These are phyloP conservation scores for Fusarium incarnatum DNA, from an alignment of 2,329 filamentous ascomycete species.

Conservation along the genomic window DNA sequence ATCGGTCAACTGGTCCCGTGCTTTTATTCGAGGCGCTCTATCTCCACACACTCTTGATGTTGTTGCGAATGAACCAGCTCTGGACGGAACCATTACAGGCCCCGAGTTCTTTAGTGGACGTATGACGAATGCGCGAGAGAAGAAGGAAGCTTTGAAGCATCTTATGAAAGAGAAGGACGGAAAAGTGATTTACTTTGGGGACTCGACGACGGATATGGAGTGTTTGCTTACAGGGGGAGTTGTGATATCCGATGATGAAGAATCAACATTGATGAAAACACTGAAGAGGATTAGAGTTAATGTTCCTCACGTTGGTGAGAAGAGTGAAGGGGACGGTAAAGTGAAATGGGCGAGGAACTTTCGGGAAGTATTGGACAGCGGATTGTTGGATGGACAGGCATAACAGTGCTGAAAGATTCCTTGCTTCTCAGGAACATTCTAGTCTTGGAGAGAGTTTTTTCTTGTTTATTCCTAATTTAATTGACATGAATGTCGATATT, in stretches of 20 bases:
- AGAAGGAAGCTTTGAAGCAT: conserved; percentile 56
- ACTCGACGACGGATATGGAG: conserved; percentile 67
- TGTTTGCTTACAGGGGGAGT: conserved; percentile 63
- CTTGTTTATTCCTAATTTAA: background rate
- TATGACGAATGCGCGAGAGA: conserved; percentile 58
- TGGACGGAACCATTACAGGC: conserved; percentile 56
- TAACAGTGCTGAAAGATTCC: background rate
- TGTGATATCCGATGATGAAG: conserved; percentile 57
- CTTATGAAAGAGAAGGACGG: conserved; percentile 40
- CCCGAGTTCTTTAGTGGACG: conserved; percentile 48
- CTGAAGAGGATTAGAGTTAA: conserved; percentile 53
- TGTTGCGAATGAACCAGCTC: conserved; percentile 58
- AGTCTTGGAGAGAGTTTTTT: background rate
- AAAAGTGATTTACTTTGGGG: conserved; percentile 65
- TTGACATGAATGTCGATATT: background rate
- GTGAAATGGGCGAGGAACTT: conserved; percentile 60
- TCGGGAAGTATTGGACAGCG: conserved; percentile 54
- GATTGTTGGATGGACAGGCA: conserved; percentile 36
- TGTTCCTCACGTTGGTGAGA: conserved; percentile 53
- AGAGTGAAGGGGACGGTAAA: conserved; percentile 14
- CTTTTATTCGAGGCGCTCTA: conserved; percentile 61
- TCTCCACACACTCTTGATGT: conserved; percentile 50
- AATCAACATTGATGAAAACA: conserved; percentile 51
- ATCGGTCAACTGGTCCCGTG: conserved; percentile 64
- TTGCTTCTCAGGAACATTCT: background rate